Evolutionary conservation across 345 rosid species (phyloP).

Genomic region (Hibiscus trionum): DNA sequence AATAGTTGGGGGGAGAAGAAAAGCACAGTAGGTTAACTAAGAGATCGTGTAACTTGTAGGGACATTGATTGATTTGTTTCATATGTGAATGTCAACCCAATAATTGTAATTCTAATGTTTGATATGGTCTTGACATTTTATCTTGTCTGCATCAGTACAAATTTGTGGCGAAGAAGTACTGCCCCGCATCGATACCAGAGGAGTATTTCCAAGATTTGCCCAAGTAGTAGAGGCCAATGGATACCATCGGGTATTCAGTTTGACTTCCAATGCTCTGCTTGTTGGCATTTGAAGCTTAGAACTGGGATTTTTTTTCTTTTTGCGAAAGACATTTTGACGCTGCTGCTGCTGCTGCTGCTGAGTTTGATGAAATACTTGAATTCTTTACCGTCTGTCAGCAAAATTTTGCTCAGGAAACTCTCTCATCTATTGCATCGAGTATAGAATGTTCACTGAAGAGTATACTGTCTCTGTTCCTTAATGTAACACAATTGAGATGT

Average conservation of each 20-base stretch:
- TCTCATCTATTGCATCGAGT: background rate
- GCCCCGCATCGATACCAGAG: constrained; percentile 59
- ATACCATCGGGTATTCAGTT: background rate
- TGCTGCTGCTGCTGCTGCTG: background rate
- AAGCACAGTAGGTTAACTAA: background rate
- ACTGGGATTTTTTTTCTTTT: background rate
- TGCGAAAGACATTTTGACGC: background rate
- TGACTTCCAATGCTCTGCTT: background rate
- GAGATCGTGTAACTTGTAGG: background rate
- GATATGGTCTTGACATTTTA: background rate
- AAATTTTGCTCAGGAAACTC: background rate
- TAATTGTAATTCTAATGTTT: background rate
- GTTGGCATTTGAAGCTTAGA: background rate
- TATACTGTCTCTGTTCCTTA: background rate
- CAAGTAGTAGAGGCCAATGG: background rate
- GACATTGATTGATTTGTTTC: background rate
- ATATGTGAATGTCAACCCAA: background rate
- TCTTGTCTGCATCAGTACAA: constrained; percentile 48
- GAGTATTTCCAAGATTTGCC: constrained; percentile 46
- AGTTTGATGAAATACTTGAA: background rate
- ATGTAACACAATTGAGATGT: background rate
- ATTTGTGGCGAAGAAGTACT: constrained; percentile 71
- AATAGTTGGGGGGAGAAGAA: background rate
- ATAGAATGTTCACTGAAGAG: background rate
- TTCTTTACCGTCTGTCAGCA: background rate